These are phyloP conservation scores for Nemania abortiva DNA, from an alignment of 2,329 filamentous ascomycete genomes.

Conservation along the genomic window DNA sequence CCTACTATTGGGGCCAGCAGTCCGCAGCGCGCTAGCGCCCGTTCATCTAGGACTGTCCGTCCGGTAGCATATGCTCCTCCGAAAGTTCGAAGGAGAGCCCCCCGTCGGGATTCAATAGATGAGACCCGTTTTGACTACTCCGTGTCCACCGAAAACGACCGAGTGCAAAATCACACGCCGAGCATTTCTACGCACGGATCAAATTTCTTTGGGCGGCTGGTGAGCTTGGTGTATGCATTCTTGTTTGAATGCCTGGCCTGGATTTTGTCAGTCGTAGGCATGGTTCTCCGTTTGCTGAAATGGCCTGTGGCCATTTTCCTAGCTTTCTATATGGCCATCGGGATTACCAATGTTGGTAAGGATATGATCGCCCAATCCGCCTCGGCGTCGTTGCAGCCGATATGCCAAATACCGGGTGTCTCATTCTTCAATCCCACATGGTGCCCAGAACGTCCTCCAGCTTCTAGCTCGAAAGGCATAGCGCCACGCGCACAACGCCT, in stretches of 20 bases:
- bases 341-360: slow-evolving; percentile 68
- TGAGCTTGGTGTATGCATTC: slow-evolving; percentile 54
- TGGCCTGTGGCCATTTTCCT: slow-evolving; percentile 72
- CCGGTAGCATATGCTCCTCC: slow-evolving; percentile 47
- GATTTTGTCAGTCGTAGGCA: slow-evolving; percentile 66
- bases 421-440: slow-evolving; percentile 73
- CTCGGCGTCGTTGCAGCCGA: slow-evolving; percentile 71
- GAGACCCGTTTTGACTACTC: slow-evolving; percentile 39
- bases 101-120: slow-evolving; percentile 39
- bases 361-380: slow-evolving; percentile 73
- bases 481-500: slow-evolving; percentile 57
- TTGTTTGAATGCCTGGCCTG: slow-evolving; percentile 61
- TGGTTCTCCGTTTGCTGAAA: slow-evolving; percentile 72
- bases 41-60: slow-evolving; percentile 53
- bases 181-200: slow-evolving; percentile 35
- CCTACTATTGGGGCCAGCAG: slow-evolving; percentile 60
- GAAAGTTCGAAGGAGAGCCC: slow-evolving; percentile 49
- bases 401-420: slow-evolving; percentile 77
- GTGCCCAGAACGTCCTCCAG: slow-evolving; percentile 59
- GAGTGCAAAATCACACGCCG: neutral
- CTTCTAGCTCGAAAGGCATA: slow-evolving; percentile 28
- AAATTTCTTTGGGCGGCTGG: slow-evolving; percentile 51
- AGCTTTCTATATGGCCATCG: slow-evolving; percentile 70
- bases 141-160: neutral
- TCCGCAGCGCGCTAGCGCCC: slow-evolving; percentile 53